Conservation (phyloP, 2,329 filamentous ascomycete species). For the Pezicula rhizophila region DNA sequence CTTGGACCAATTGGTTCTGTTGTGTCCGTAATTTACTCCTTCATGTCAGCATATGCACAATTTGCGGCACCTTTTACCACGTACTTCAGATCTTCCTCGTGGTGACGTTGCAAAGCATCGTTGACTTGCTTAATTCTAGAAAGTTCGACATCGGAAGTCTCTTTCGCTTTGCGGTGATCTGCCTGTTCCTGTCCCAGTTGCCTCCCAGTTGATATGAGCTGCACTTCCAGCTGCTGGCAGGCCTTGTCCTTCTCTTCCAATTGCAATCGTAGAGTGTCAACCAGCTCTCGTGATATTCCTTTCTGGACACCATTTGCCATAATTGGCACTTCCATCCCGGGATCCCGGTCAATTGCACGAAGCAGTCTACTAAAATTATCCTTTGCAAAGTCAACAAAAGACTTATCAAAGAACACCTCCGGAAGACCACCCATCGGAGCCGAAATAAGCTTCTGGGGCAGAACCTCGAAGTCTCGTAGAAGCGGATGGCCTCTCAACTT, state of each 20-base stretch:
- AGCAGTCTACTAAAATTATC: constrained; percentile 86
- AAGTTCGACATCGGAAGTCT: constrained; percentile 48
- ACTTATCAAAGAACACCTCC: constrained; percentile 77
- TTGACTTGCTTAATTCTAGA: constrained; percentile 45
- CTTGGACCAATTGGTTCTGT: constrained; percentile 25
- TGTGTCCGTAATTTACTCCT: constrained; percentile 24
- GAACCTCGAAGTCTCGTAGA: constrained; percentile 84
- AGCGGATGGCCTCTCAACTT: constrained; percentile 71
- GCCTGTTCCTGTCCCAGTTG: constrained; percentile 66
- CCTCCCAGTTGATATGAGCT: constrained; percentile 41
- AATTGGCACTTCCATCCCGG: constrained; percentile 78
- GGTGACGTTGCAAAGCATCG: constrained; percentile 62
- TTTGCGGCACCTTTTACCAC: constrained; percentile 21
- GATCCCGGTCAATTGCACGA: constrained; percentile 84
- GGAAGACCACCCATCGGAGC: constrained; percentile 52
- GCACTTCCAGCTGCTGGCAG: constrained; percentile 41
- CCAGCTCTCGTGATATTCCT: constrained; percentile 86
- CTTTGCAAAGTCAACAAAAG: constrained; percentile 90
- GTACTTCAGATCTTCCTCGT: constrained; percentile 59
- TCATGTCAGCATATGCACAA: constrained; percentile 12
- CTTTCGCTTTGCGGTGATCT: constrained; percentile 62
- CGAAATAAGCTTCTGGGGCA: constrained; percentile 60
- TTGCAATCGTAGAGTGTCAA: constrained; percentile 76
- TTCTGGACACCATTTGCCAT: constrained; percentile 75
- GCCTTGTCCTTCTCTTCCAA: constrained; percentile 62